phyloP scores from a whole-genome alignment of 2,329 filamentous ascomycete genomes.

The Colletotrichum phormii region DNA sequence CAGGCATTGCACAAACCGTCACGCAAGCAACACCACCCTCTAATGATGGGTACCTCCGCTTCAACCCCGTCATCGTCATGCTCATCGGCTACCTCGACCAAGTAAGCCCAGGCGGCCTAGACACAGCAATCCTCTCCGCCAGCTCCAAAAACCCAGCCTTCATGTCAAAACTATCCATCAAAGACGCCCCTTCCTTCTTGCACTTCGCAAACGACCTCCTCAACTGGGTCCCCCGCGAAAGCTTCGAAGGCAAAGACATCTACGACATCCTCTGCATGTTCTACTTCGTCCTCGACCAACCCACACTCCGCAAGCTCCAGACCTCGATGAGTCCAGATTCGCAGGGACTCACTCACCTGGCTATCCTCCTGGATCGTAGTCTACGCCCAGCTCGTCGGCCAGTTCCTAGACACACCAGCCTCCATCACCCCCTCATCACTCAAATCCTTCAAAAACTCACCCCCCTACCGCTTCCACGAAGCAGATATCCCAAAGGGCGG shows the following conservation, averaged over 20 bases:
- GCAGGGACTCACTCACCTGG: too few species aligned
- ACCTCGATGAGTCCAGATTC: constrained; percentile 44
- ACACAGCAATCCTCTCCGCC: constrained; percentile 35
- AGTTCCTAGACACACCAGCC: constrained; percentile 46
- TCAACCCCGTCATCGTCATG: constrained; percentile 40
- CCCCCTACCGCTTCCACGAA: constrained; percentile 46
- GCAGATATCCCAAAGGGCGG: constrained; percentile 45
- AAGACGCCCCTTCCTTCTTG: constrained; percentile 39
- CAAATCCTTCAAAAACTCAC: constrained; percentile 46
- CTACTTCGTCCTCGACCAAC: constrained; percentile 52
- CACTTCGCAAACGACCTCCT: constrained; percentile 45
- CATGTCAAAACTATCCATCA: constrained; percentile 41
- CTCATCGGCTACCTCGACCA: constrained; percentile 36
- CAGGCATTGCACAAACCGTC: too few species aligned
- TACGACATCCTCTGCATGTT: constrained; percentile 52
- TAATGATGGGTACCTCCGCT: constrained; percentile 26
- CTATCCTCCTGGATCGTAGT: constrained; percentile 52
- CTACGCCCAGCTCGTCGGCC: constrained; percentile 49
- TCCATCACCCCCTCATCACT: constrained; percentile 47
- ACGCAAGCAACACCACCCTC: background rate
- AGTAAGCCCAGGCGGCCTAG: constrained; percentile 18
- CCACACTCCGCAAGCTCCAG: constrained; percentile 39
- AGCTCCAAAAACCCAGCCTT: constrained; percentile 36
- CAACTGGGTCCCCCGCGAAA: constrained; percentile 51
- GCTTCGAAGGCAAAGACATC: constrained; percentile 47